A percentile compares a stretch with the other conserved stretches of the same genome.
Evolutionary conservation across 2,329 filamentous ascomycete species (phyloP).

Genomic region (Lachnum nothofagi): DNA sequence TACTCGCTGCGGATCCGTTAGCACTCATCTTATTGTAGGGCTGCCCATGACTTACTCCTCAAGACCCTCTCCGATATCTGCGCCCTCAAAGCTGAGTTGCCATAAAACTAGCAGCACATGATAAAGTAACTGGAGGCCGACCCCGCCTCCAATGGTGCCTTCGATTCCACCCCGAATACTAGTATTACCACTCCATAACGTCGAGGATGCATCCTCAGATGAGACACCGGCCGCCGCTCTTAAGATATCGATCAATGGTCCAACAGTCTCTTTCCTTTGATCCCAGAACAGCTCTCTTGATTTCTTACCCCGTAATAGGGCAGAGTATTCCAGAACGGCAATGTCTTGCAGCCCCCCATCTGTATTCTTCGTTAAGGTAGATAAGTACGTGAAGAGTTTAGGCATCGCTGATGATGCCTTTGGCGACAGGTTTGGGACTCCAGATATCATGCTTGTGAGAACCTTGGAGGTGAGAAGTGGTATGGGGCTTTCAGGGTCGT

Average conservation of each 20-base stretch:
- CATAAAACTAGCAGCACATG: conserved; percentile 89
- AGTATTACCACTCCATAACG: conserved; percentile 55
- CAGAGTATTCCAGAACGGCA: conserved; percentile 85
- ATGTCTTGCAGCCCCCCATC: conserved; percentile 94
- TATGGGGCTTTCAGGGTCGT: conserved; percentile 70
- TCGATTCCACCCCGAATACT: conserved; percentile 56
- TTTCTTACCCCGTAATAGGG: conserved; percentile 68
- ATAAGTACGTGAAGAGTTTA: conserved; percentile 79
- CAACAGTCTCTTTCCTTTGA: conserved; percentile 77
- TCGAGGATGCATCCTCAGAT: conserved; percentile 55
- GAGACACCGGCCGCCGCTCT: conserved; percentile 68
- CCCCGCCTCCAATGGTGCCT: conserved; percentile 66
- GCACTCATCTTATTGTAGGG: neutral
- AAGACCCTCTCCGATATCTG: conserved; percentile 65
- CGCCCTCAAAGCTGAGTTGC: conserved; percentile 94
- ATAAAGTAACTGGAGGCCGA: conserved; percentile 88
- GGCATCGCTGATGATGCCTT: conserved; percentile 65
- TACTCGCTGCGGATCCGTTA: conserved; percentile 64
- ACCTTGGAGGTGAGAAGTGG: conserved; percentile 86
- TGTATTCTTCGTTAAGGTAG: conserved; percentile 73
- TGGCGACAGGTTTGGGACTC: conserved; percentile 55
- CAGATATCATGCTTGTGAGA: conserved; percentile 70
- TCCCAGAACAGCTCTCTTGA: conserved; percentile 85
- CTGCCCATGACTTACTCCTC: conserved; percentile 61
- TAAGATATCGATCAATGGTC: conserved; percentile 77